A percentile compares a stretch with the other conserved stretches of the same genome.
phyloP scores from a whole-genome alignment of 768 basidiomycete species.

The Termitomyces sp. region DNA sequence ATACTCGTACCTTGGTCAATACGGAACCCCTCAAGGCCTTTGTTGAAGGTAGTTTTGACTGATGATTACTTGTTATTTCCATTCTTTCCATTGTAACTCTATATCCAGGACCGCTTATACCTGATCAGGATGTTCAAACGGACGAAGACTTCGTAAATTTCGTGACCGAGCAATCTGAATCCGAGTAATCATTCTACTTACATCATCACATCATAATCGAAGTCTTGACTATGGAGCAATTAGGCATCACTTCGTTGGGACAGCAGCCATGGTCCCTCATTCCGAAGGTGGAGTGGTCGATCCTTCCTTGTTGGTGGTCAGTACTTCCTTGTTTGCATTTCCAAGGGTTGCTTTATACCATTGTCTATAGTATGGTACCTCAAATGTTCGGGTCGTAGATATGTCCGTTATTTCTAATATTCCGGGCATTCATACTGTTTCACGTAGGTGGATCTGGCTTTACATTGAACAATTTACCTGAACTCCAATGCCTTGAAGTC shows the following conservation, averaged over 20 bases:
- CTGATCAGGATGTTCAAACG: conserved; percentile 2
- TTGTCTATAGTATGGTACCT: conserved; percentile 8
- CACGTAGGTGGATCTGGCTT: not conserved
- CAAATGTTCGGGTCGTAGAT: conserved; percentile 11
- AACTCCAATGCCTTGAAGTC: not conserved
- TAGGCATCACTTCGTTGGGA: conserved; percentile 14
- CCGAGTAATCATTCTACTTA: conserved; percentile 3
- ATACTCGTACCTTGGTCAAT: conserved; percentile 6
- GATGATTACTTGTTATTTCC: not conserved
- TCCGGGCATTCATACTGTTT: conserved; percentile 12
- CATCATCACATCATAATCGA: not conserved
- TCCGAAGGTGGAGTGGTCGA: conserved; percentile 12
- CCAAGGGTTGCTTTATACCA: not conserved
- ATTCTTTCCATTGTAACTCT: not conserved
- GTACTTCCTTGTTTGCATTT: not conserved
- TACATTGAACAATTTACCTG: not conserved
- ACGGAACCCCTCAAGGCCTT: conserved; percentile 10
- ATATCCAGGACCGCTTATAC: not conserved
- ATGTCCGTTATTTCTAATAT: conserved; percentile 9
- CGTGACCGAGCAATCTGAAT: conserved; percentile 6
- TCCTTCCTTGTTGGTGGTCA: not conserved
- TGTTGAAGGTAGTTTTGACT: conserved; percentile 4
- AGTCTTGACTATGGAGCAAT: not conserved
- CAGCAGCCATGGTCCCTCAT: conserved; percentile 12
- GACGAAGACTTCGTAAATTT: conserved; percentile 10